These are phyloP conservation scores for Arthrobotrys entomopaga DNA, from an alignment of 2,329 filamentous ascomycete genomes.

Conservation along the genomic window DNA sequence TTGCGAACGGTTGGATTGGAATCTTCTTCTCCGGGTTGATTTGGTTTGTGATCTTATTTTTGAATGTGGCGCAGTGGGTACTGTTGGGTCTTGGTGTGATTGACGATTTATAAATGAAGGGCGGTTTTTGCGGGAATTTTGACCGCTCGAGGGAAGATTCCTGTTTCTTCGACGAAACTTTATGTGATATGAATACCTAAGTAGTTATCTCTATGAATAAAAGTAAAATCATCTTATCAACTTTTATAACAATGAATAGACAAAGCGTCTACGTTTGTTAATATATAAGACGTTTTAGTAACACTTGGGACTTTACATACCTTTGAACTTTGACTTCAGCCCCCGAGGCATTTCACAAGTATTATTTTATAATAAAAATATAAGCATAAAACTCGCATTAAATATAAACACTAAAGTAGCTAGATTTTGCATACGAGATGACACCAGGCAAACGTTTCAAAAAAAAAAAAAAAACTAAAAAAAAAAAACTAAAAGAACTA, in stretches of 20 bases:
- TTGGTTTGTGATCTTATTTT: conserved; percentile 37
- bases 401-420: conserved; percentile 4
- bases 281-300: too few species aligned
- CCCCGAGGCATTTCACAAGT: too few species aligned
- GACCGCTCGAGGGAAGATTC: not conserved
- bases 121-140: not conserved
- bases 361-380: too few species aligned
- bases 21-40: conserved; percentile 31
- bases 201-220: too few species aligned
- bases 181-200: too few species aligned
- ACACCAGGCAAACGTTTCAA: not conserved
- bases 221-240: not conserved
- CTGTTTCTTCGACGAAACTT: too few species aligned
- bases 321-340: too few species aligned
- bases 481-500: too few species aligned
- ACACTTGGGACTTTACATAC: too few species aligned
- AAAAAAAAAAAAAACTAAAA: too few species aligned
- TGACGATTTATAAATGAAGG: conserved; percentile 41
- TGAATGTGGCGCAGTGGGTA: conserved; percentile 44
- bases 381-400: conserved; percentile 9
- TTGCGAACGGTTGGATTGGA: conserved; percentile 47
- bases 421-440: conserved; percentile 1
- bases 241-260: too few species aligned
- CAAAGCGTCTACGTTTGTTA: too few species aligned
- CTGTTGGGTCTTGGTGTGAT: conserved; percentile 41